Evolutionary conservation across 1,139 yeast species (phyloP), one percentile per base, ranked within the genome.

Genomic region (Arxiozyma telluris): DNA sequence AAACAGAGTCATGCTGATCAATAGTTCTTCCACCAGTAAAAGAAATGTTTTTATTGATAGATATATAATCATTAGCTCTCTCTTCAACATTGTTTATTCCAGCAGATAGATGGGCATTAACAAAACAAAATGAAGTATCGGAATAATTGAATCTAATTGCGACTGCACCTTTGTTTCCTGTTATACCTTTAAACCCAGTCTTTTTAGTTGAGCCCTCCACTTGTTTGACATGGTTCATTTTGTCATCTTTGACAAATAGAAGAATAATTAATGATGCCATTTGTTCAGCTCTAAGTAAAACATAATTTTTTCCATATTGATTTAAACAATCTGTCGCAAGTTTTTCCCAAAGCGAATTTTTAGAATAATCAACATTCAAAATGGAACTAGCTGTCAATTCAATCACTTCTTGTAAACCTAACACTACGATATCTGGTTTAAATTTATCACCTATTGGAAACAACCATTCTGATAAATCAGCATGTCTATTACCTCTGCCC

Each of bases 131-230:
- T 0, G 87, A 77, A 1, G 93, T 80, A 53, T 83, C 83, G 12
- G 89, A 89, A 59, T 86, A 80, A 55, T 83, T 78, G 69, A 93
- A 82, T 58, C 97, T 76, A 15, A 90, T 86, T 0, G 96, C 91
- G 52, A 89, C 84, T 1, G 93, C 96, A 39, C 99, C 99, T 69
- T 93, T 93, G 66, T 93, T 93, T 20, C 98, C 98, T 45, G 96
- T 86, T 65, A 89, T 81, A 18, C 98, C 98, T 21, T 96, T 96
- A 52, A 93, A 74, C 0, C 99, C 99, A 0, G 98, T 94, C 64
- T 93, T 93, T 62, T 90, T 93, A 41, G 82, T 79, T 22, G 87
- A 77, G 43, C 96, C 89, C 66, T 84, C 88, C 8, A 88, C 84
- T 59, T 81, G 78, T 34, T 84, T 77, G 18, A 88, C 76, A 56